Conservation (phyloP, 139 green algal genomes). For the Pseudopediastrum boryanum region DNA sequence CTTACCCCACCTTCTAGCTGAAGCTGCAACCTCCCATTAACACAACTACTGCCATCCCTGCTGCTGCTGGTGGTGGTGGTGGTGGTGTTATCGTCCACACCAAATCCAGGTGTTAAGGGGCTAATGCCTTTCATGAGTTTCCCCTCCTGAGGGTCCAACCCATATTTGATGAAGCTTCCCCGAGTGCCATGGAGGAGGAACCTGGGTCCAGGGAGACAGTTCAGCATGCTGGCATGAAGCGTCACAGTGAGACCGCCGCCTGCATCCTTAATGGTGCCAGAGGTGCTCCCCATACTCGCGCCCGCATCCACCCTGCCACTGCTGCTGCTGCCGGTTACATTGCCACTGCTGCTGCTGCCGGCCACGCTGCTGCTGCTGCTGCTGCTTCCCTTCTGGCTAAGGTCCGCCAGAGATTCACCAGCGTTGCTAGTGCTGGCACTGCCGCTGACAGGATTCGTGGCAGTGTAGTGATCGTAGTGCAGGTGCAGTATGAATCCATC, state of each 20-base stretch:
- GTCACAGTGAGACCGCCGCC: conserved; percentile 14
- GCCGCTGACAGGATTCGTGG: neutral
- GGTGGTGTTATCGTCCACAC: no score
- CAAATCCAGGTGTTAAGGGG: conserved; percentile 1
- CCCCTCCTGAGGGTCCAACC: conserved; percentile 22
- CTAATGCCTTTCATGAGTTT: neutral
- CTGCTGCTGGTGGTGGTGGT: no score
- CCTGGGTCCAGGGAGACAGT: neutral
- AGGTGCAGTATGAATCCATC: conserved; percentile 31
- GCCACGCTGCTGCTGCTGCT: neutral
- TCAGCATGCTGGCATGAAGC: conserved; percentile 12
- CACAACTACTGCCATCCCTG: no score
- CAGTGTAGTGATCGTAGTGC: conserved; percentile 15
- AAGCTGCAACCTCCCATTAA: no score
- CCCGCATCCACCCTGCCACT: neutral
- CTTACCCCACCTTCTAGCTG: no score
- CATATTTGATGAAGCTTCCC: conserved; percentile 23
- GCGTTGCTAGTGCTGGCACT: neutral
- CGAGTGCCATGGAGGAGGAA: conserved; percentile 13
- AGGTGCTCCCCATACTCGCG: neutral
- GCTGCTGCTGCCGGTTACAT: neutral
- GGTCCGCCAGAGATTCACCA: neutral
- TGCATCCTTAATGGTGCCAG: neutral
- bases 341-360: neutral
- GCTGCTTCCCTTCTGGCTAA: no score